Conservation (phyloP, 106 monocot genomes). For the Apostasia ramifera region DNA sequence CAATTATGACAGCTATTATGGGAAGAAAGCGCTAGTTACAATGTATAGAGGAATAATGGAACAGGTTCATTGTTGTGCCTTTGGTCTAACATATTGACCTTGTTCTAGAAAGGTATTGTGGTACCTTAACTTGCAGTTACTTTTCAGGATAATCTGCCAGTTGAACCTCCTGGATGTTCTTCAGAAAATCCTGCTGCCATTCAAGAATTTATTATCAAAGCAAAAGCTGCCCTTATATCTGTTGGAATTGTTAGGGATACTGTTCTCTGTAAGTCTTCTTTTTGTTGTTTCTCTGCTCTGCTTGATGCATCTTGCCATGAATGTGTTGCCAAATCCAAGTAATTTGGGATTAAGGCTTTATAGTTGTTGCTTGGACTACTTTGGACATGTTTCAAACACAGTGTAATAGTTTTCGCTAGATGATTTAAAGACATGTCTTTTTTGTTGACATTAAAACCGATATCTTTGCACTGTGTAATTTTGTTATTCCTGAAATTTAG, state of each 20-base stretch:
- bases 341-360: no score
- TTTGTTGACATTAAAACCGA: no score
- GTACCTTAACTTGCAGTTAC: neutral
- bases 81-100: neutral
- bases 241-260: conserved; percentile 92
- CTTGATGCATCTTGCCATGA: no score
- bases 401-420: no score
- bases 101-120: neutral
- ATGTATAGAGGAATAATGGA: conserved; percentile 99
- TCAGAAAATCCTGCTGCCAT: conserved; percentile 47
- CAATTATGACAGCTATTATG: conserved; percentile 85
- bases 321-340: no score
- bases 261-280: conserved; percentile 35
- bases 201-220: conserved; percentile 70
- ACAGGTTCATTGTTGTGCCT: conserved; percentile 39
- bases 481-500: no score
- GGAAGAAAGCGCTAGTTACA: conserved; percentile 75
- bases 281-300: neutral
- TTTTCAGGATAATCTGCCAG: conserved; percentile 65
- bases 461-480: no score
- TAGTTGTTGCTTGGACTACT: no score
- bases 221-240: conserved; percentile 89
- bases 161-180: conserved; percentile 83
- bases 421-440: no score
- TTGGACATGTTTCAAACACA: no score